These are phyloP conservation scores for Friedmanniomyces endolithicus DNA, from an alignment of 495 filamentous ascomycete genomes.

Conservation along the genomic window DNA sequence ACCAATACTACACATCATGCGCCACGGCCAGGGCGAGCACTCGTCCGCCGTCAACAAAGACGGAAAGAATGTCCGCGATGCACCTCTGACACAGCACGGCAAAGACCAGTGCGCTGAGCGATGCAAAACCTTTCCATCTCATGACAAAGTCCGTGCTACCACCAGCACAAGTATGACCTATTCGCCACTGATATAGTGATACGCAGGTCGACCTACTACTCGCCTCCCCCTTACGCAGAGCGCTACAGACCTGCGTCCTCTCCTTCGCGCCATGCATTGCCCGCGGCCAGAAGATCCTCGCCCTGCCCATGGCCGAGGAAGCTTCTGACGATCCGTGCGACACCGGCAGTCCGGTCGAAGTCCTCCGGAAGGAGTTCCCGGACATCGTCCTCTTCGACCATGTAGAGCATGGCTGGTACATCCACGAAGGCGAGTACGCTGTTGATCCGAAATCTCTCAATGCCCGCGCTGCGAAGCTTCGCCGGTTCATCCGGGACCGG, in stretches of 20 bases:
- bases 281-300: slow-evolving; percentile 9
- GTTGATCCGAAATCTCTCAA: slow-evolving; percentile 7
- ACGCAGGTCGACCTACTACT: slow-evolving; percentile 14
- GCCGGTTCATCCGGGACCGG: slow-evolving; percentile 9
- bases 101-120: slow-evolving; percentile 12
- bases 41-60: neutral
- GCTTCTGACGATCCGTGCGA: slow-evolving; percentile 11
- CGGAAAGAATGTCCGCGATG: slow-evolving; percentile 10
- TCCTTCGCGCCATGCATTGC: slow-evolving; percentile 10
- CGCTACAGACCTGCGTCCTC: slow-evolving; percentile 13
- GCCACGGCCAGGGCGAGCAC: slow-evolving; percentile 17
- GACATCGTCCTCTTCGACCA: slow-evolving; percentile 11
- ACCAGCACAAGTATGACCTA: neutral
- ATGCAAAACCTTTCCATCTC: slow-evolving; percentile 3
- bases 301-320: slow-evolving; percentile 17
- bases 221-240: slow-evolving; percentile 12
- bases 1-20: slow-evolving; percentile 12
- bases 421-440: slow-evolving; percentile 17
- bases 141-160: slow-evolving; percentile 10
- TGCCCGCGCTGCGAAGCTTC: slow-evolving; percentile 8
- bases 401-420: slow-evolving; percentile 10
- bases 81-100: slow-evolving; percentile 10
- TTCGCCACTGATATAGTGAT: neutral
- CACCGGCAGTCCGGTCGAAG: slow-evolving; percentile 7
- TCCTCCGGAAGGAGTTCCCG: slow-evolving; percentile 10